Conservation (phyloP, 768 basidiomycete species). For the Mycena rebaudengoi region DNA sequence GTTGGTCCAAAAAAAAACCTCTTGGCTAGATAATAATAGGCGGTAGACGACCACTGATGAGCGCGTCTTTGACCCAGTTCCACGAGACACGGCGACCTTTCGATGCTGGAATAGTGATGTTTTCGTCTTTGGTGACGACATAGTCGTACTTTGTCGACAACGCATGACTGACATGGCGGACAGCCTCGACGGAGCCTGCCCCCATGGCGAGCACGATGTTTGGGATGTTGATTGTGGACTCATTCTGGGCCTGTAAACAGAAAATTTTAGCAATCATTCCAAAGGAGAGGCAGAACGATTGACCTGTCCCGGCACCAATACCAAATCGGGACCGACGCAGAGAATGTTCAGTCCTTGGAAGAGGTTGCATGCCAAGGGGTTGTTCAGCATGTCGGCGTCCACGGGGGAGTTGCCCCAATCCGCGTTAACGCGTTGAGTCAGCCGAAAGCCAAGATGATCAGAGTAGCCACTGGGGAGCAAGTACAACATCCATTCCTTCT, state of each 20-base stretch:
- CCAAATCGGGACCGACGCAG: slow-evolving; percentile 57
- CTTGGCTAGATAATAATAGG: background rate
- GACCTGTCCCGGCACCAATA: too few relatives aligned
- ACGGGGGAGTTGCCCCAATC: slow-evolving; percentile 59
- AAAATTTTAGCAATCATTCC: too few relatives aligned
- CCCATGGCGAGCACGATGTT: slow-evolving; percentile 84
- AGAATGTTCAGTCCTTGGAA: slow-evolving; percentile 65
- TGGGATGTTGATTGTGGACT: slow-evolving; percentile 42
- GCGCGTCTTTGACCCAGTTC: slow-evolving; percentile 71
- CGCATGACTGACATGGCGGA: slow-evolving; percentile 55
- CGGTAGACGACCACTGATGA: slow-evolving; percentile 13
- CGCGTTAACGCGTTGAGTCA: slow-evolving; percentile 57
- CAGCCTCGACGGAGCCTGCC: slow-evolving; percentile 73
- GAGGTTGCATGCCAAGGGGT: slow-evolving; percentile 63
- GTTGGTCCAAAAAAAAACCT: background rate
- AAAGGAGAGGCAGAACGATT: too few relatives aligned
- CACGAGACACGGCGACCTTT: slow-evolving; percentile 56
- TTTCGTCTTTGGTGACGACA: slow-evolving; percentile 65
- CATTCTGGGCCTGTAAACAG: too few relatives aligned
- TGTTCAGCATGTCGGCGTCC: slow-evolving; percentile 70
- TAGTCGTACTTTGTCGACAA: slow-evolving; percentile 60
- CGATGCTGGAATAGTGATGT: slow-evolving; percentile 38
- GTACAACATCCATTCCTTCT: slow-evolving; percentile 69
- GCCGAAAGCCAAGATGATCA: slow-evolving; percentile 34
- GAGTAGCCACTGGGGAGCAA: slow-evolving; percentile 70